Base-by-base conservation (phyloP, 2,329 filamentous ascomycete genomes). In the Ceratocystis alfenasii region DNA sequence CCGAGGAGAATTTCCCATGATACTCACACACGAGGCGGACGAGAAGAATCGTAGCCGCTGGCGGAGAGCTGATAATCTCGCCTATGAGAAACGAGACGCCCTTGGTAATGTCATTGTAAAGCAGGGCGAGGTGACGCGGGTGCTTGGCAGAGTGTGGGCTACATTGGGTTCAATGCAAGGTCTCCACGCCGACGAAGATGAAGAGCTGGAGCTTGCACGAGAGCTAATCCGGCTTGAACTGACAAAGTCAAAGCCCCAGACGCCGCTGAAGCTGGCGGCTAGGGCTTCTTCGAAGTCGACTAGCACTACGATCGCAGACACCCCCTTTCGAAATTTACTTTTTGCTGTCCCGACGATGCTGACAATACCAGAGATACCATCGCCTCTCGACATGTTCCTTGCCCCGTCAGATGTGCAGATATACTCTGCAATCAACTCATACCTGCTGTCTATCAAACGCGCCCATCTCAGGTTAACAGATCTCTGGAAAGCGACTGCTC, bases 1-100 rank as follows among this genome's bases (percentile, higher is more conserved):
- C 0, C 83, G 90, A 44, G 93, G 93, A 64, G 94, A 97, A 74
- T 99, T 99, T 74, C 90, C 92, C 22, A 86, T 94, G 75, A 87
- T 88, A 0, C 76, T 99, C 30, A 90, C 95, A 0, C 83, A 87
- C 45, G 89, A 96, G 76, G 90, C 93, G 0, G 90, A 96, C 70
- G 84, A 87, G 65, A 87, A 86, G 70, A 82, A 94, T 28, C 82
- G 84, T n/a, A 86, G 83, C 69, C 85, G 90, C 62, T 89, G 89
- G 80, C 84, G 81, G 70, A 78, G 85, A 69, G 78, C 84, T 10
- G 82, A 83, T 48, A 84, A 83, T 64, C 73, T 85, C 5, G 80
- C 78, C 1, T 80, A 79, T 72, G 80, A 83, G 72, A 82, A 81
- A 71, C 74, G 80, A 72, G 83, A 85, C 67, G 78, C 80, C 3